These are phyloP conservation scores for Cerrena zonata DNA, from an alignment of 1,284 basidiomycete species.

Conservation along the genomic window DNA sequence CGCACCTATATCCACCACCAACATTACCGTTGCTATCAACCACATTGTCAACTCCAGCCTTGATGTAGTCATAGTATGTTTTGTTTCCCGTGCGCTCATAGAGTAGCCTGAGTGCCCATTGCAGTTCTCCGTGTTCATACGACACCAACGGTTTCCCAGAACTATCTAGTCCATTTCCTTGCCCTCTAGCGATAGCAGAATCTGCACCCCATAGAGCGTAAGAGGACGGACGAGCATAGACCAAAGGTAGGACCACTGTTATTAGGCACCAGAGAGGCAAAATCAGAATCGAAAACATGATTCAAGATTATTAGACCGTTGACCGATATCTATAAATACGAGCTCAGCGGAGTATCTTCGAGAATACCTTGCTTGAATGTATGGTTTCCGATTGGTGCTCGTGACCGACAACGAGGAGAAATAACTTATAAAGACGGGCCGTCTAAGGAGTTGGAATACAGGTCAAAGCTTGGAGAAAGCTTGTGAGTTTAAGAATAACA, in stretches of 20 bases:
- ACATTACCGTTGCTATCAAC: slow-evolving; percentile 8
- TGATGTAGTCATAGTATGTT: slow-evolving; percentile 11
- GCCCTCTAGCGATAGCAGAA: slow-evolving; percentile 14
- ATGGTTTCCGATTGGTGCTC: not conserved
- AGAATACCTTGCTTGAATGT: not conserved
- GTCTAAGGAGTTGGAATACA: too few species aligned
- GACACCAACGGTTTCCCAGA: slow-evolving; percentile 10
- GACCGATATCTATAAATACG: too few species aligned
- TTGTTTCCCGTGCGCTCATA: slow-evolving; percentile 11
- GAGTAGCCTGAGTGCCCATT: slow-evolving; percentile 11
- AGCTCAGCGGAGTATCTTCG: not conserved
- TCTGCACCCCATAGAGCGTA: slow-evolving; percentile 13
- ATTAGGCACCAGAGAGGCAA: too few species aligned
- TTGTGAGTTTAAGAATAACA: too few species aligned
- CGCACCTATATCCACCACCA: slow-evolving; percentile 10
- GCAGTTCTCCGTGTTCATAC: slow-evolving; percentile 15
- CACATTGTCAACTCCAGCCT: slow-evolving; percentile 10
- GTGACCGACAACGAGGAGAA: not conserved
- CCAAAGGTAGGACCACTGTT: not conserved
- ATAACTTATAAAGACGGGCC: not conserved
- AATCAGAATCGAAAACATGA: too few species aligned
- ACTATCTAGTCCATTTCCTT: slow-evolving; percentile 10
- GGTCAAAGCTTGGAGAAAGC: too few species aligned
- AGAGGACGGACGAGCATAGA: slow-evolving; percentile 2
- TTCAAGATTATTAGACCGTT: too few species aligned